phyloP scores from a whole-genome alignment of 345 rosid species.

The Salix arbutifolia region DNA sequence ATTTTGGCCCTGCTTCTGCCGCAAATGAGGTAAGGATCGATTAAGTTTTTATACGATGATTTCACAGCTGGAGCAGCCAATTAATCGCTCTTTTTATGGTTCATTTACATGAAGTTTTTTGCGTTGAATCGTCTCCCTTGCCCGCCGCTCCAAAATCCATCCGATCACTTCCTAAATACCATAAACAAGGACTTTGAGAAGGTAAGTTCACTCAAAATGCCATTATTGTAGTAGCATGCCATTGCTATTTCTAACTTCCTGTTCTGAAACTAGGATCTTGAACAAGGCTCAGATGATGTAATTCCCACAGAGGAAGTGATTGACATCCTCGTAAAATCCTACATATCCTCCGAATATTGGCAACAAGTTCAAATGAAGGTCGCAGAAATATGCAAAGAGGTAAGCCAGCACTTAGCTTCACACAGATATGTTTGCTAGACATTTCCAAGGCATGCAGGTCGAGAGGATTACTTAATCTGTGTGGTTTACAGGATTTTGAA shows the following conservation, averaged over 20 bases:
- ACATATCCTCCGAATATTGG: constrained; percentile 30
- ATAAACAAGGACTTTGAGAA: constrained; percentile 43
- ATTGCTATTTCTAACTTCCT: too few relatives aligned
- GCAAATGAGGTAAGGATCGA: constrained; percentile 16
- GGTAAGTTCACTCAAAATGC: constrained; percentile 16
- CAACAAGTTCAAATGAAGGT: constrained; percentile 28
- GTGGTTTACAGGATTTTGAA: constrained; percentile 10
- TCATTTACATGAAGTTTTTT: constrained; percentile 32
- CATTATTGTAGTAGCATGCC: too few relatives aligned
- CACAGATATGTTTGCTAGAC: too few relatives aligned
- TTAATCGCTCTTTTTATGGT: not conserved
- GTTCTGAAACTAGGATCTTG: constrained; percentile 32
- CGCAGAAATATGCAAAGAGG: constrained; percentile 31
- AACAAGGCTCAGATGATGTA: constrained; percentile 26
- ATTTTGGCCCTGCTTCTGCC: constrained; percentile 20
- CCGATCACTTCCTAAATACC: constrained; percentile 46
- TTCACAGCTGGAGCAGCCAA: not conserved
- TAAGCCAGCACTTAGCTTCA: not conserved
- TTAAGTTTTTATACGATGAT: not conserved
- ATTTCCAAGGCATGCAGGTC: too few relatives aligned
- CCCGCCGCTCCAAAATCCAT: constrained; percentile 37
- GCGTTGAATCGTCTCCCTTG: constrained; percentile 47
- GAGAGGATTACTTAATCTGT: too few relatives aligned
- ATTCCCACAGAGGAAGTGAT: constrained; percentile 40
- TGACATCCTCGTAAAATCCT: constrained; percentile 29